Evolutionary conservation across 352 stramenopile species (phyloP).

Genomic region (Phytophthora citrophthora): DNA sequence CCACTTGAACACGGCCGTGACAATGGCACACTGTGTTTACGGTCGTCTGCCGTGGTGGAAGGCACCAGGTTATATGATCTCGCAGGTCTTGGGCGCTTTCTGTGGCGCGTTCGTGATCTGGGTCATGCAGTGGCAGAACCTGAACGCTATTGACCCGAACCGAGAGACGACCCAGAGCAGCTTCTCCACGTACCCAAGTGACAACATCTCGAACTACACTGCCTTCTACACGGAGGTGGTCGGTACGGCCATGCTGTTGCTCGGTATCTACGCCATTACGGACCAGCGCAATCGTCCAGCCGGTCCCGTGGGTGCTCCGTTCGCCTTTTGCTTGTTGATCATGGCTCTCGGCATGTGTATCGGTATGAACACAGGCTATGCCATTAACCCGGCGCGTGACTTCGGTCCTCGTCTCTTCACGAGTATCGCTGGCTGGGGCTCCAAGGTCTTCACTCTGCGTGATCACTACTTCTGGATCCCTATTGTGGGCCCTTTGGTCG

Average conservation of each 20-base stretch:
- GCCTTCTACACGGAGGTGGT: constrained; percentile 66
- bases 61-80: constrained; percentile 45
- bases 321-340: constrained; percentile 53
- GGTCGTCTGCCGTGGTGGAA: constrained; percentile 50
- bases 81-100: constrained; percentile 52
- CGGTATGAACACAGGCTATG: constrained; percentile 59
- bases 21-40: constrained; percentile 49
- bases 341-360: constrained; percentile 61
- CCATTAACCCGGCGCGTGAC: constrained; percentile 57
- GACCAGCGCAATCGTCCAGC: constrained; percentile 44
- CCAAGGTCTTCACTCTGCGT: constrained; percentile 47
- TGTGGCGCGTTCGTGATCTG: constrained; percentile 44
- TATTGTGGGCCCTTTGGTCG: constrained; percentile 43
- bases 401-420: constrained; percentile 49
- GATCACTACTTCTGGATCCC: constrained; percentile 63
- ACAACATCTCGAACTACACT: constrained; percentile 46
- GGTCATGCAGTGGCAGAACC: constrained; percentile 49
- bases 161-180: constrained; percentile 39
- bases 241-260: constrained; percentile 55
- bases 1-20: constrained; percentile 65
- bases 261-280: constrained; percentile 54
- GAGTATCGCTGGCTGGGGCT: constrained; percentile 42
- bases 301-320: constrained; percentile 16
- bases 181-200: constrained; percentile 54
- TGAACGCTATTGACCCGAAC: constrained; percentile 53